These are phyloP conservation scores for Stagonosporopsis vannaccii DNA, from an alignment of 2,329 filamentous ascomycete species.

Conservation along the genomic window DNA sequence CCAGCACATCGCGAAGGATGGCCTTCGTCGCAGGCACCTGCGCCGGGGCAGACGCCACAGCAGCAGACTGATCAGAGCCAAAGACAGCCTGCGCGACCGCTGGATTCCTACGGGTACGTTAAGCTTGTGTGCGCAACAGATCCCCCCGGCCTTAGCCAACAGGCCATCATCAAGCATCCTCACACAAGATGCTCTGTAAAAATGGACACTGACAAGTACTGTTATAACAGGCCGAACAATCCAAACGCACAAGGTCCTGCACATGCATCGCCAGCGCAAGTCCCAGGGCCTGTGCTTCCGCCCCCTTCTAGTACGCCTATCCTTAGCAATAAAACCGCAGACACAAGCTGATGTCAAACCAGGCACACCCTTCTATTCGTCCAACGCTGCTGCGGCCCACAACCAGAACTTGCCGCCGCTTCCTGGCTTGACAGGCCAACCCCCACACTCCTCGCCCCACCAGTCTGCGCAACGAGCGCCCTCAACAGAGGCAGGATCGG, in stretches of 20 bases:
- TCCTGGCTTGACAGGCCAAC: constrained; percentile 54
- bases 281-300: constrained; percentile 48
- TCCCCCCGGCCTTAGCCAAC: constrained; percentile 26
- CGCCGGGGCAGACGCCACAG: constrained; percentile 52
- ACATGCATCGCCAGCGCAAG: constrained; percentile 48
- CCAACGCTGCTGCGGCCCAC: constrained; percentile 43
- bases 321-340: constrained; percentile 14
- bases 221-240: constrained; percentile 39
- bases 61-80: constrained; percentile 47
- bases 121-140: constrained; percentile 9
- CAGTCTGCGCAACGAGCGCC: constrained; percentile 46
- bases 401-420: constrained; percentile 56
- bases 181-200: constrained; percentile 20
- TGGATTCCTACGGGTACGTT: constrained; percentile 49
- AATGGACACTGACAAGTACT: constrained; percentile 27
- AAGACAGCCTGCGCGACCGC: constrained; percentile 42
- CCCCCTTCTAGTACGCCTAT: constrained; percentile 48
- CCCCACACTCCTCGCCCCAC: constrained; percentile 52
- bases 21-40: constrained; percentile 54
- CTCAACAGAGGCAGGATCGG: constrained; percentile 46
- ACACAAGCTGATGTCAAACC: constrained; percentile 25
- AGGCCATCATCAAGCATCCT: constrained; percentile 22
- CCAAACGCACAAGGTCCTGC: constrained; percentile 41
- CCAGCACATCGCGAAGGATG: constrained; percentile 52
- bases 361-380: constrained; percentile 52